Evolutionary conservation across 208 protist genomes (phyloP).

Genomic region (Entamoeba moshkovskii): DNA sequence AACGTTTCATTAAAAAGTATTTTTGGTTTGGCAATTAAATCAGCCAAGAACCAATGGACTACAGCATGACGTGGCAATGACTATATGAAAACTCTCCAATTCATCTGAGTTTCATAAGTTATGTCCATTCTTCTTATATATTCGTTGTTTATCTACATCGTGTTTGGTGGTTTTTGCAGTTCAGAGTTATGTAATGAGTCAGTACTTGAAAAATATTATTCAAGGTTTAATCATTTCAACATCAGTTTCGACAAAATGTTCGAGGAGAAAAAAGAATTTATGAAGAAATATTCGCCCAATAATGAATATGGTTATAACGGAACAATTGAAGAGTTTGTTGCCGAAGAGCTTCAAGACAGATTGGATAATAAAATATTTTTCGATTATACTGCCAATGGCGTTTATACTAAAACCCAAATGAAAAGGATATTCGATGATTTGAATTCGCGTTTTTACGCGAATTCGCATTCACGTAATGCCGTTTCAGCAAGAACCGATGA

Average conservation of each 20-base stretch:
- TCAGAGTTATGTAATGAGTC: too few species aligned
- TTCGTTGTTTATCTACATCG: too few species aligned
- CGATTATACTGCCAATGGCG: constrained; percentile 46
- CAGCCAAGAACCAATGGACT: too few species aligned
- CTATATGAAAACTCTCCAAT: too few species aligned
- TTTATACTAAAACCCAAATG: constrained; percentile 36
- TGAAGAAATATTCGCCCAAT: neutral
- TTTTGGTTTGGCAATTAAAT: too few species aligned
- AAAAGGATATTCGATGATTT: constrained; percentile 20
- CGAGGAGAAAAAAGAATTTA: neutral
- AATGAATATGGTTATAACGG: constrained; percentile 5
- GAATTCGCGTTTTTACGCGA: constrained; percentile 30
- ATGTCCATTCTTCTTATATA: too few species aligned
- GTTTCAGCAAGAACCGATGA: constrained; percentile 10
- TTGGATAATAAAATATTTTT: constrained; percentile 38
- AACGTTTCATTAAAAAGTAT: too few species aligned
- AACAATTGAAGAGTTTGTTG: neutral
- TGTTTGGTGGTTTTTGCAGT: too few species aligned
- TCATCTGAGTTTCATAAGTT: too few species aligned
- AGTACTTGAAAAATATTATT: neutral
- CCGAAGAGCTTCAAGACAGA: neutral
- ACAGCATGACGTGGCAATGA: too few species aligned
- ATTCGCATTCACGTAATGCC: constrained; percentile 30
- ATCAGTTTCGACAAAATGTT: neutral
- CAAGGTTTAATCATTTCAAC: neutral